phyloP scores from a whole-genome alignment of 75 land plant genomes.

The Gnetum montanum region DNA sequence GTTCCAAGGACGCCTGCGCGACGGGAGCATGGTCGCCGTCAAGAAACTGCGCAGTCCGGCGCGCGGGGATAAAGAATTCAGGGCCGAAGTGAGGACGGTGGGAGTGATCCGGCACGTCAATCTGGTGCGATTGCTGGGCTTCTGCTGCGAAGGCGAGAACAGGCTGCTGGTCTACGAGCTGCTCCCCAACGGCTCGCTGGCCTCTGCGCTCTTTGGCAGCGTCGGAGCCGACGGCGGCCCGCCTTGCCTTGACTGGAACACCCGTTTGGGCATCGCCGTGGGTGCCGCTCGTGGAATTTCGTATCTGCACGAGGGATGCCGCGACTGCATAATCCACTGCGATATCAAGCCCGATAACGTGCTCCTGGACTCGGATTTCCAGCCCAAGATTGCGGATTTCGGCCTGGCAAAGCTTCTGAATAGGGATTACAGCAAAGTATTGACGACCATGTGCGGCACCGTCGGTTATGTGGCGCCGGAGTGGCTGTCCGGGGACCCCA shows the following conservation, averaged over 20 bases:
- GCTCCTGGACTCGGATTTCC: too few relatives aligned
- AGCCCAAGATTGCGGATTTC: too few relatives aligned
- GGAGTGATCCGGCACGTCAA: slow-evolving; percentile 6
- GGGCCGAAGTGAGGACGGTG: slow-evolving; percentile 9
- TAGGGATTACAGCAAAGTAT: slow-evolving; percentile 19
- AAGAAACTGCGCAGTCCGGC: neutral
- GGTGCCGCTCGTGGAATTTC: too few relatives aligned
- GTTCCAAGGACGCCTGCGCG: neutral
- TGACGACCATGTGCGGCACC: too few relatives aligned
- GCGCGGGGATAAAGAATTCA: slow-evolving; percentile 3
- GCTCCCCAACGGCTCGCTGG: slow-evolving; percentile 32
- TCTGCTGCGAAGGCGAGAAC: neutral
- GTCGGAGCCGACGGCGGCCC: neutral
- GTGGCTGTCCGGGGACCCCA: too few relatives aligned
- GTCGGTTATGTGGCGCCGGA: too few relatives aligned
- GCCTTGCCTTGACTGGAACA: slow-evolving; percentile 22
- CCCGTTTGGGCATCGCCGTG: too few relatives aligned
- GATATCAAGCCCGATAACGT: too few relatives aligned
- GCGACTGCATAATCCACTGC: too few relatives aligned
- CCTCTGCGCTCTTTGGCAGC: slow-evolving; percentile 13
- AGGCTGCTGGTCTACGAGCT: slow-evolving; percentile 13
- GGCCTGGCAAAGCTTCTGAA: too few relatives aligned
- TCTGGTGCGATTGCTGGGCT: slow-evolving; percentile 1
- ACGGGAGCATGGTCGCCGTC: neutral
- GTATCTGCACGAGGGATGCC: too few relatives aligned